These are phyloP conservation scores for Massospora cicadina DNA, from an alignment of 371 early-diverging fungal genomes.

Conservation along the genomic window DNA sequence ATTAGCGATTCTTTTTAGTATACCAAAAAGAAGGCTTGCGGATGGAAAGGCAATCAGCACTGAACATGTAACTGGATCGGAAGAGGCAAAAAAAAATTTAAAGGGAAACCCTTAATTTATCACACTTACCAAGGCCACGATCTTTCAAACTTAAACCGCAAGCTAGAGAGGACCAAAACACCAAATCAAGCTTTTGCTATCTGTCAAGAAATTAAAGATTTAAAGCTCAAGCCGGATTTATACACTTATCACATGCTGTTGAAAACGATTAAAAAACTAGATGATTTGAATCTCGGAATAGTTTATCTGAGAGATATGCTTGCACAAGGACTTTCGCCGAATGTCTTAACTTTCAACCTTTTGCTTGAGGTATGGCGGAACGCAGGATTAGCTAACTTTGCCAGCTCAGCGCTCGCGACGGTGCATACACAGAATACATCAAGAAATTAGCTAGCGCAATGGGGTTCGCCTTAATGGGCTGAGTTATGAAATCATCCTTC, in stretches of 20 bases:
- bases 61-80: no score
- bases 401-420: not conserved
- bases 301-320: not conserved
- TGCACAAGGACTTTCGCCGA: not conserved
- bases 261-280: not conserved
- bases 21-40: no score
- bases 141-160: not conserved
- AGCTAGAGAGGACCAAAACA: not conserved
- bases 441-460: not conserved
- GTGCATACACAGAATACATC: not conserved
- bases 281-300: not conserved
- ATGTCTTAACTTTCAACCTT: not conserved
- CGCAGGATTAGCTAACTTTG: not conserved
- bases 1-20: no score
- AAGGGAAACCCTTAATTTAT: not conserved
- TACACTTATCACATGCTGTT: not conserved
- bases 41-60: no score
- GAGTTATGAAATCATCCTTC: not conserved
- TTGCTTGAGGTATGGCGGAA: not conserved
- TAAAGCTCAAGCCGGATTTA: slow-evolving; percentile 1
- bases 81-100: no score
- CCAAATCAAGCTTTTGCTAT: not conserved
- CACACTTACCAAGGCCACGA: slow-evolving; percentile 7
- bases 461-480: not conserved
- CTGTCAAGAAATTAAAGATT: not conserved